Base-by-base conservation (phyloP, 2,329 filamentous ascomycete genomes). In the Exophiala aquamarina region DNA sequence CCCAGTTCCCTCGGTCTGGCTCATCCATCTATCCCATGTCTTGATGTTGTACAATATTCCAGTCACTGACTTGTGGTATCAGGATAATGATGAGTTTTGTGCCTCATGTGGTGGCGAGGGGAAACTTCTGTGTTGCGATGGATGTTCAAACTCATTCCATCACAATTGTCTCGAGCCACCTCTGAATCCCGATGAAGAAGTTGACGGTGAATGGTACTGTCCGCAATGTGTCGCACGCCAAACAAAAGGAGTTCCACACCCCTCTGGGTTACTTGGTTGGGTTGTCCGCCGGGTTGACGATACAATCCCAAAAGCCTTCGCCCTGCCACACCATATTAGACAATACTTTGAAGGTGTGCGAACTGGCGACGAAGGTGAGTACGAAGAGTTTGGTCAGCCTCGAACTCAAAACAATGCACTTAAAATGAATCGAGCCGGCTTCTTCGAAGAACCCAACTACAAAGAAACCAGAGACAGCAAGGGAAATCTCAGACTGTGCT, bases 51-150 rank as follows among this genome's bases (percentile, higher is more conserved):
- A 40, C 26, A 41, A 49, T 26, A 33, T 40, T 32, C 20, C 49
- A 42, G 40, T 26, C n/a, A 32, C 46, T 55, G 36, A 57, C 49
- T 41, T 49, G n/a, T 10, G 26, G 36, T 47, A 33, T 42, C 51
- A 81, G 58, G 86, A 95, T 54, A 95, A 95, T 67, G 89, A 93
- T 66, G 92, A 97, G 66, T 86, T 86, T 63, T 98, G 92, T 72
- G 85, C 85, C 52, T 83, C 89, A 36, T 98, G 93, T 70, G 82
- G 85, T 61, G 87, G 86, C 55, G 86, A 82, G 57, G 92, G 92
- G 47, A 83, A 89, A 59, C 79, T 98, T 54, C 78, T 97, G 56
- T 96, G 91, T 70, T 98, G 93, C 68, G 93, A 97, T 71, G 88
- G 87, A 54, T 98, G 93, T 70, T 81, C 85, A 51, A 83, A 89